Base-by-base conservation (phyloP, 805 yeast genomes). In the Wickerhamomyces mucosus region DNA sequence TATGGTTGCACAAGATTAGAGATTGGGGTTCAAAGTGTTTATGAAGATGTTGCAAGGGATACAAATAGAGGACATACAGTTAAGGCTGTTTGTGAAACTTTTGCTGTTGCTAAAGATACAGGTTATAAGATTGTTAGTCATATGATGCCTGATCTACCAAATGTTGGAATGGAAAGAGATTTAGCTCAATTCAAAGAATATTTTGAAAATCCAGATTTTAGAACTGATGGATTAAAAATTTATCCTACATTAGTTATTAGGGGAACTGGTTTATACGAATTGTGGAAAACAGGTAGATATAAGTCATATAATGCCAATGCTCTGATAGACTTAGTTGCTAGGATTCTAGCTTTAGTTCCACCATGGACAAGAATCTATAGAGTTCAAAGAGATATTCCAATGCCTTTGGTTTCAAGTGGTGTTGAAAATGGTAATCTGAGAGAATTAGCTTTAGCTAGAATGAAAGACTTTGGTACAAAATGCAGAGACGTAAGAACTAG, bases 71-170 rank as follows among this genome's bases (percentile, higher is more conserved):
- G 98, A 3, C 98, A 92, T 51, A 92, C 98, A 0, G 98, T 92
- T 15, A 80, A 78, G 54, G 76, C 97, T 2, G 98, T 92, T 8
- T 83, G 96, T 58, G 94, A 89, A 51, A 92, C 97, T 0, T 92
- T 92, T 63, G 83, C 84, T 1, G 74, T 81, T 28, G 94, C 97
- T n/a, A 92, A 92, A 54, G 98, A 92, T 58, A 89, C 98, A 1
- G 98, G 98, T 11, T 92, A 88, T 59, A 92, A 92, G 55, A 95
- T 92, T 33, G 98, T 92, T 16, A 78, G 94, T 42, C 98, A 92
- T 61, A 92, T 92, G 98, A 92, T 92, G 98, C 98, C 98, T 12
- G 98, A 92, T 64, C 67, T 92, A 48, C 98, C 98, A 13, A 92
- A 92, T 50, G 96, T 92, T 37, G 98, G 97, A 14, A 84, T 89